These are phyloP conservation scores for Erythrobasidium yunnanense DNA, from an alignment of 768 basidiomycete species.

Conservation along the genomic window DNA sequence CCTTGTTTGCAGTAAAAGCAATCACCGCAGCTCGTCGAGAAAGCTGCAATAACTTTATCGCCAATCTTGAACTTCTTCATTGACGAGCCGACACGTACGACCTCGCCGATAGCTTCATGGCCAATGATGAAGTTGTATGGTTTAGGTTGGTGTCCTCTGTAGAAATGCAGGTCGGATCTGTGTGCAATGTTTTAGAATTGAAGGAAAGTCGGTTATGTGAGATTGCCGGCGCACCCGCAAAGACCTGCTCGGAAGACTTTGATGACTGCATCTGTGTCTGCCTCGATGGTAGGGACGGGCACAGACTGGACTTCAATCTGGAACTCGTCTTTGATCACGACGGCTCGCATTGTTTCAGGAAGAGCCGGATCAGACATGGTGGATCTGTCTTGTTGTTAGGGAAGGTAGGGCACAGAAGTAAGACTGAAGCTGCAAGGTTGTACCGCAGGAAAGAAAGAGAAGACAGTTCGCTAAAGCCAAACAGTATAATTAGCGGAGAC, in stretches of 20 bases:
- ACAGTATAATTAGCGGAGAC: no score
- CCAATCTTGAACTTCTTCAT: neutral
- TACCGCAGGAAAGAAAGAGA: no score
- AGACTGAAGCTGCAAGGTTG: no score
- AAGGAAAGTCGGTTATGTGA: neutral
- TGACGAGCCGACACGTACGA: neutral
- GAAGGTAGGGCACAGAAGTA: no score
- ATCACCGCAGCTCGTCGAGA: neutral
- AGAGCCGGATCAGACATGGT: no score
- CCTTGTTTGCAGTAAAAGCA: neutral
- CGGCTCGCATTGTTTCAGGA: neutral
- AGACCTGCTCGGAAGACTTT: neutral
- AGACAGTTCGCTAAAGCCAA: no score
- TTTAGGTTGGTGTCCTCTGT: neutral
- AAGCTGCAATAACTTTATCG: neutral
- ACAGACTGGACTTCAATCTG: neutral
- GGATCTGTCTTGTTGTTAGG: no score
- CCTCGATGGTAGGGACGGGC: neutral
- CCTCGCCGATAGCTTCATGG: neutral
- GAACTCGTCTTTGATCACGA: neutral
- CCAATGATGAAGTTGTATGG: neutral
- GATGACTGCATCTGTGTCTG: neutral
- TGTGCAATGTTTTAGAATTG: neutral
- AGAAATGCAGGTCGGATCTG: neutral
- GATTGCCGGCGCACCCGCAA: no score